Evolutionary conservation across 768 basidiomycete species (phyloP), one percentile per base, ranked within the genome.

Genomic region (Auriscalpium vulgare): DNA sequence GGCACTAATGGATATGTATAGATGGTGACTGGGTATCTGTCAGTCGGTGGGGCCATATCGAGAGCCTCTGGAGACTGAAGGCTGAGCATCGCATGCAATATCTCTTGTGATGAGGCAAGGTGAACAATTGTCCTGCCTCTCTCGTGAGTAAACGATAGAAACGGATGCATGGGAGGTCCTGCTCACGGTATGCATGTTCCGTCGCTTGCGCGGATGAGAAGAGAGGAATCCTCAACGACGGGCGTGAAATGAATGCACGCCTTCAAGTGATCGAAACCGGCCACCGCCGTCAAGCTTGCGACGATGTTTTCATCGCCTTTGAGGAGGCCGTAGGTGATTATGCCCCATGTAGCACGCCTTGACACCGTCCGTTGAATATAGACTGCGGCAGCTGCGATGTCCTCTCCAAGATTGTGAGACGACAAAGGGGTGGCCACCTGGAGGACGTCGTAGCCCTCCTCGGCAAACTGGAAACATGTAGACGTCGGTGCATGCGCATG

Each of bases 371-470:
- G 54, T 16, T 55, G 56, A 37, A 67, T 57, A 51, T 52, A 29
- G 19, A 8, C 11, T 11, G 2, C 43, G 21, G 45, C 64, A 14
- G 63, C 61, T 14, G 60, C 56, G 45, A 68, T 50, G 21, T 51
- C 47, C 11, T 65, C 61, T 10, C 45, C 21, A 23, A 55, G 14
- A 17, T 51, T 46, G 29, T 29, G 29, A 29, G 29, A 29, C 21
- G 62, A 50, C 11, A 54, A 48, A 34, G 70, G 67, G 36, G 68
- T 71, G 1, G 59, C 37, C 10, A 74, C 52, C 36, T 70, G 71
- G 10, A 68, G 52, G 16, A 73, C 67, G n/a, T 67, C 59, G 57
- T 75, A 74, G 29, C 74, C 74, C 58, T 76, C 75, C 54, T 72
- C 69, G 36, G 73, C 59, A 57, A 71, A 68, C 69, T 74, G 52